Evolutionary conservation across 768 basidiomycete genomes (phyloP), one percentile per base, ranked within the genome.

Genomic region (Cyclocybe aegerita): DNA sequence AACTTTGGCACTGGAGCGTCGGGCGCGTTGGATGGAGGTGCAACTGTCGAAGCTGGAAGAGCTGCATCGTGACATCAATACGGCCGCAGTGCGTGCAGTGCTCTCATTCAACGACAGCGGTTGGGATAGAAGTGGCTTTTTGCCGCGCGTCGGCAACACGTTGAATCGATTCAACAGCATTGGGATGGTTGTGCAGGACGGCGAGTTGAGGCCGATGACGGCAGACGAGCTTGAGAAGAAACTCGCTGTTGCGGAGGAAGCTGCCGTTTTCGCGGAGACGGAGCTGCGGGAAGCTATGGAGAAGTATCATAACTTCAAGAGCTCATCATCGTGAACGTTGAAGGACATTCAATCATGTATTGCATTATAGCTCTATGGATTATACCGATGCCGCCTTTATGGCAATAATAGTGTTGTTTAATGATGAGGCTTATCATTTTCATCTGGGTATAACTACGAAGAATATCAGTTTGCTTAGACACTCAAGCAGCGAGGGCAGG

Each of bases 1-100:
- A 52, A 93, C 90, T 1, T 71, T 87, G 43, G 90, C 90, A 7
- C 78, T 94, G 39, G 90, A 92, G 64, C 85, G 88, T 53, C 87
- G 92, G n/a, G 92, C 91, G 11, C 78, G 89, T 38, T 94, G 91
- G 90, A 93, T 94, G 88, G 90, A 93, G 67, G 88, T 91, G 15
- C 91, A 93, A 65, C 68, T 94, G 12, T 89, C 88, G 0, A 93
- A 93, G 64, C 73, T 94, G 33, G 91, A 94, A 66, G 91, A 91
- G 60, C 75, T 93, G 32, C 91, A 94, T 58, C 86, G 88, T 29
- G 91, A 93, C 57, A 93, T 93, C 69, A 94, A 93, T 66, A 89
- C 82, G 2, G 91, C 91, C 5, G 90, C 90, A 4, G 89, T 92
- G 23, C 80, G 86, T 23, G 88, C 89, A 6, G 85, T 92, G 15